Conservation (phyloP, 2,329 filamentous ascomycete species). For the Phaeosphaeriaceae sp. region DNA sequence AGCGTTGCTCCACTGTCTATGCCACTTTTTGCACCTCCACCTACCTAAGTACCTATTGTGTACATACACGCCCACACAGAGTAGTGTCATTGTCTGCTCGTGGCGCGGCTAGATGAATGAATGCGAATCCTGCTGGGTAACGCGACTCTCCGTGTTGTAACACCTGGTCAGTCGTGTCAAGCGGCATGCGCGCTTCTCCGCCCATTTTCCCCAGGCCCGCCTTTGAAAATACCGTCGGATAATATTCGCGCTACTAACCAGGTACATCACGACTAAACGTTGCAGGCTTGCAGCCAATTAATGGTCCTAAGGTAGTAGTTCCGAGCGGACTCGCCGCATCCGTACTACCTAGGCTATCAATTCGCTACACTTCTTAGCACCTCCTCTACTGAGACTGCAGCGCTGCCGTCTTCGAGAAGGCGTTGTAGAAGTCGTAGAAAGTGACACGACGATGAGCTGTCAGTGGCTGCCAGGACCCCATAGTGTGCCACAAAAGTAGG, state of each 20-base stretch:
- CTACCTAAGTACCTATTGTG: too few species aligned
- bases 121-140: conserved; percentile 14
- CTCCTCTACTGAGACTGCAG: conserved; percentile 18
- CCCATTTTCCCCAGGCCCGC: conserved; percentile 4
- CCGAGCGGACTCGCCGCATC: conserved; percentile 20
- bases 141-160: conserved; percentile 14
- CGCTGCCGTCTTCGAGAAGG: conserved; percentile 40
- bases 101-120: too few species aligned
- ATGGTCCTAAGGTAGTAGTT: conserved; percentile 25
- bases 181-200: conserved; percentile 31
- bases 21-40: too few species aligned
- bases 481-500: too few species aligned
- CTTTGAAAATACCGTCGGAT: conserved; percentile 22
- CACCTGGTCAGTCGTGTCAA: conserved; percentile 19
- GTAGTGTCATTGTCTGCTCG: too few species aligned
- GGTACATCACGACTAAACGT: too few species aligned
- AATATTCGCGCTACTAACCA: conserved; percentile 26
- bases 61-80: too few species aligned
- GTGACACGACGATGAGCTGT: conserved; percentile 21
- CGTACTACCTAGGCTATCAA: conserved; percentile 13
- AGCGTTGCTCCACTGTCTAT: too few species aligned
- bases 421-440: conserved; percentile 37
- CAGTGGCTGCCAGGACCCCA: neutral
- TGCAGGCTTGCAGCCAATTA: conserved; percentile 26
- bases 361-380: conserved; percentile 20